These are phyloP conservation scores for Aspergillus sp. DNA, from an alignment of 2,329 filamentous ascomycete species.

Conservation along the genomic window DNA sequence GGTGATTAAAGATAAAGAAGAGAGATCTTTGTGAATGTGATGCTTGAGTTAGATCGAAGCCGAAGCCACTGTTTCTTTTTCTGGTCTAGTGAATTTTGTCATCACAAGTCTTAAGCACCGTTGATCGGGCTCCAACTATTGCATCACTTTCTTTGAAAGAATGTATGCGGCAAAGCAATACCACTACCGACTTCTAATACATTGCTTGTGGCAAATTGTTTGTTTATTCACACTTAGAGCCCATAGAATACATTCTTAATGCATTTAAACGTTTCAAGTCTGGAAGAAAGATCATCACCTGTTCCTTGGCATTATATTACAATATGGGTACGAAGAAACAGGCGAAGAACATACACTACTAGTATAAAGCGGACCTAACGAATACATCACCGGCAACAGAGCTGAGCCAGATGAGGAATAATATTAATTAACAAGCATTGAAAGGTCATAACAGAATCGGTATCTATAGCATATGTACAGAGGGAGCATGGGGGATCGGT, in stretches of 20 bases:
- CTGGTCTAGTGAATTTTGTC: constrained; percentile 28
- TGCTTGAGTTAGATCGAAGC: constrained; percentile 24
- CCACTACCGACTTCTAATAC: neutral
- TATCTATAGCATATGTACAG: constrained; percentile 35
- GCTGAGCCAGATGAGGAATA: neutral
- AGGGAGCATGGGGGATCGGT: constrained; percentile 15
- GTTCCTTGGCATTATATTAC: neutral
- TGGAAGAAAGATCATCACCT: neutral
- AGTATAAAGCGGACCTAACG: neutral
- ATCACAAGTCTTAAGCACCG: constrained; percentile 10
- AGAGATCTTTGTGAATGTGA: constrained; percentile 17
- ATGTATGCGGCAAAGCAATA: no score
- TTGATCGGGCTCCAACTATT: neutral
- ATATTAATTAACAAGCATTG: neutral
- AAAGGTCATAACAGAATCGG: constrained; percentile 3
- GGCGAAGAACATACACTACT: neutral
- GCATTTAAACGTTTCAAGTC: neutral
- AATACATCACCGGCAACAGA: neutral
- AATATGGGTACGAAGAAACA: neutral
- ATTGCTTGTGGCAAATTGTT: neutral
- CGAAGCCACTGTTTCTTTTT: constrained; percentile 29
- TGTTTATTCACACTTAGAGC: neutral
- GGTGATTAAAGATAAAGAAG: constrained; percentile 12
- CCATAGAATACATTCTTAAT: neutral
- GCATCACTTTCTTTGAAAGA: neutral